Base-by-base conservation (phyloP, 1,139 yeast species). In the Candida sp. region DNA sequence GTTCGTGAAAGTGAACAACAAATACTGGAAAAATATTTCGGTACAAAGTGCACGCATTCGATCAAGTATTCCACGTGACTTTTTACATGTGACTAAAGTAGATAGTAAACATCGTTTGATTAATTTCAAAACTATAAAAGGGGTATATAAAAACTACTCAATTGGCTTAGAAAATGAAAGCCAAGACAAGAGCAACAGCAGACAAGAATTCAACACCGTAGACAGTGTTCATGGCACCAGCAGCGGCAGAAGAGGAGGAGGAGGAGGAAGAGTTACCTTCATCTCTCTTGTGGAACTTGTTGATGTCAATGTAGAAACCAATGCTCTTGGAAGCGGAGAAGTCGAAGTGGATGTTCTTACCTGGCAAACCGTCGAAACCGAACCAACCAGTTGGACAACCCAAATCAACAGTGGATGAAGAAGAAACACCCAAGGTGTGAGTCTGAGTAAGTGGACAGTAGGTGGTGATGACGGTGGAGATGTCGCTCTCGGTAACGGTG, bases 361-460 rank as follows among this genome's bases (percentile, higher is more conserved):
- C 48, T 37, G 38, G 33, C 6, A 32, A 46, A 26, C 48, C 48
- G 5, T 46, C 12, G 44, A 9, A 46, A 33, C 48, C 48, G 23
- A 40, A 46, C 23, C 11, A 33, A 39, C 48, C 48, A 25, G 48
- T 46, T 39, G 48, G 48, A 39, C 48, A 46, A 40, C 48, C 48
- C 48, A 46, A 46, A 46, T 46, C 48, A 32, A 32, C 39, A 33
- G 48, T 46, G 5, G 31, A 9, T 11, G 33, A 27, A 6, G 35
- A 32, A 31, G 48, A 31, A 31, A 46, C 44, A 32, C 48, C 48
- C 44, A 46, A 46, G 12, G 48, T 46, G 26, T 37, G 37, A 5
- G 50, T 42, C 22, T 47, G 38, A 28, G 53, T 48, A 17, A 51
- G 39, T 33, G 55, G 54, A 44, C 54, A 52, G 46, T 44, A 50